A percentile compares a stretch with the other conserved stretches of the same genome.
These are phyloP conservation scores for Moniliophthora roreri DNA, from an alignment of 1,284 basidiomycete genomes.

Conservation along the genomic window DNA sequence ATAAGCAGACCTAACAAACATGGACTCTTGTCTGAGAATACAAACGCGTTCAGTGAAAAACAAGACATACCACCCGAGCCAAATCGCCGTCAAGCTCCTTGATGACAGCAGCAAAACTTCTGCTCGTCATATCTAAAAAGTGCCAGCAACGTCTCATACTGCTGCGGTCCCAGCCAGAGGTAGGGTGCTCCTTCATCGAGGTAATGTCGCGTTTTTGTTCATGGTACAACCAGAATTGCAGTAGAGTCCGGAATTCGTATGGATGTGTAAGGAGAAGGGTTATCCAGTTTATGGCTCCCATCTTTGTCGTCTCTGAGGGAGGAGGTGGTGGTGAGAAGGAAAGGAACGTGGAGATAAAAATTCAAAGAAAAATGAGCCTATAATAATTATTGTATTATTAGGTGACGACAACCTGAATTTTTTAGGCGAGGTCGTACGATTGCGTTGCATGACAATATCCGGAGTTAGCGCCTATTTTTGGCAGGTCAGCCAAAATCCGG, in stretches of 20 bases:
- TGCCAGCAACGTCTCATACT: conserved; percentile 92
- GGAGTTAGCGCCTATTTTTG: too few relatives aligned
- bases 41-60: neutral
- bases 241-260: conserved; percentile 72
- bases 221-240: conserved; percentile 81
- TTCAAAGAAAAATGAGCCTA: too few relatives aligned
- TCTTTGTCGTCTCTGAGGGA: conserved; percentile 15
- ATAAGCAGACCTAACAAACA: conserved; percentile 79
- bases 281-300: conserved; percentile 47
- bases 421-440: too few relatives aligned
- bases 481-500: too few relatives aligned
- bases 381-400: too few relatives aligned
- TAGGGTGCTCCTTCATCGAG: conserved; percentile 62
- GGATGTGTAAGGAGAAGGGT: conserved; percentile 72
- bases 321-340: neutral
- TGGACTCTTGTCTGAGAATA: conserved; percentile 1
- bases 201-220: conserved; percentile 82
- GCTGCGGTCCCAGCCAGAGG: conserved; percentile 81
- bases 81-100: conserved; percentile 97
- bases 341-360: neutral
- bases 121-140: conserved; percentile 86
- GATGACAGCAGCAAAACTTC: conserved; percentile 93
- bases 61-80: conserved; percentile 77
- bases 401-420: too few relatives aligned
- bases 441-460: too few relatives aligned